Evolutionary conservation across 768 basidiomycete species (phyloP).

Genomic region (Boletus edulis): DNA sequence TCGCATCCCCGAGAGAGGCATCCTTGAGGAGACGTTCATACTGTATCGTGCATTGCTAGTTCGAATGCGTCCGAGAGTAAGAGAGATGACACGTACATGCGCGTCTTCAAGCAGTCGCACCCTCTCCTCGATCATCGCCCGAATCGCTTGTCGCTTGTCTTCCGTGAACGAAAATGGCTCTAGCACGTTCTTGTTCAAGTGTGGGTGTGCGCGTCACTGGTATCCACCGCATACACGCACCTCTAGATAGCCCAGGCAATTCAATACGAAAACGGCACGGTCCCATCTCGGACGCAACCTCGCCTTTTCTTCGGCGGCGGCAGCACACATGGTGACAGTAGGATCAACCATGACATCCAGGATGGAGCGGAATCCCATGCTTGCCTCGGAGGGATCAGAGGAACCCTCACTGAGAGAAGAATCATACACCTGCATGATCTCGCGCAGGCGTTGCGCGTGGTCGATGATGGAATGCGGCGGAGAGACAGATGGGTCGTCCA

Average conservation of each 20-base stretch:
- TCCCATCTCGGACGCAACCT: conserved; percentile 68
- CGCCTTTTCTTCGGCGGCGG: conserved; percentile 64
- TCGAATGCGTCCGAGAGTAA: not conserved
- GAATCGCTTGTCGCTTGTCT: conserved; percentile 56
- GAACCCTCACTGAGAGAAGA: conserved; percentile 66
- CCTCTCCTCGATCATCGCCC: conserved; percentile 56
- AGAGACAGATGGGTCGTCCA: conserved; percentile 65
- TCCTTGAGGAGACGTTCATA: conserved; percentile 25
- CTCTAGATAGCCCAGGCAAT: conserved; percentile 81
- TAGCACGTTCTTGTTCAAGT: conserved; percentile 52
- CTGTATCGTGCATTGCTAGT: not conserved
- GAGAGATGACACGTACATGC: conserved; percentile 58
- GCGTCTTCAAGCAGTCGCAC: conserved; percentile 72
- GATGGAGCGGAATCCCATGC: conserved; percentile 39
- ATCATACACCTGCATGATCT: conserved; percentile 87
- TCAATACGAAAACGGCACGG: conserved; percentile 76
- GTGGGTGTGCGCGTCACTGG: not conserved
- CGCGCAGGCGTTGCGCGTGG: conserved; percentile 77
- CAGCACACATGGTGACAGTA: conserved; percentile 69
- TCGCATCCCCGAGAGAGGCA: conserved; percentile 24
- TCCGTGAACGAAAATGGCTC: conserved; percentile 67
- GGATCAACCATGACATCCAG: conserved; percentile 86
- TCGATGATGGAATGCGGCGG: conserved; percentile 82
- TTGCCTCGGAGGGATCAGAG: conserved; percentile 9
- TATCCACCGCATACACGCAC: conserved; percentile 38